Evolutionary conservation across 805 yeast genomes (phyloP).

Genomic region (Kazachstania africana): DNA sequence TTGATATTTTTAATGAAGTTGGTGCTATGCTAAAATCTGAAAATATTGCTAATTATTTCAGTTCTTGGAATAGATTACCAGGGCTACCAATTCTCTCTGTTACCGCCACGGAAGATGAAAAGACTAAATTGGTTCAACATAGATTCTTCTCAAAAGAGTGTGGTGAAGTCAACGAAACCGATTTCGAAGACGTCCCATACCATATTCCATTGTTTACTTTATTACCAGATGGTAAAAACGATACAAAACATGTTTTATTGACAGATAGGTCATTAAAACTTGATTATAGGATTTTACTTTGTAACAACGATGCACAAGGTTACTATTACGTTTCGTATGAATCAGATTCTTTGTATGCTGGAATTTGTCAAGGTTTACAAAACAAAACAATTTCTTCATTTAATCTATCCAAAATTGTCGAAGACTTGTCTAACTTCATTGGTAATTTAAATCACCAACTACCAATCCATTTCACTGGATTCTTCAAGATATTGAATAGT

Average conservation of each 20-base stretch:
- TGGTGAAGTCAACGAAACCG: constrained; percentile 9
- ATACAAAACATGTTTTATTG: constrained; percentile 14
- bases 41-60: constrained; percentile 17
- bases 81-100: constrained; percentile 48
- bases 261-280: constrained; percentile 19
- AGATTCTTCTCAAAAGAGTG: constrained; percentile 20
- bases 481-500: constrained; percentile 17
- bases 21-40: constrained; percentile 15
- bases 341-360: constrained; percentile 16
- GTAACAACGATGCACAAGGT: constrained; percentile 26
- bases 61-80: constrained; percentile 49
- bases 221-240: constrained; percentile 9
- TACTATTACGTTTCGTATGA: constrained; percentile 40
- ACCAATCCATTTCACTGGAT: constrained; percentile 18
- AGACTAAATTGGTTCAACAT: constrained; percentile 30
- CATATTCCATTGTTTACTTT: constrained; percentile 43
- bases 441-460: constrained; percentile 21
- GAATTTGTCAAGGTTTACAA: constrained; percentile 7
- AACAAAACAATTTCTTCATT: constrained; percentile 10
- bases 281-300: constrained; percentile 9
- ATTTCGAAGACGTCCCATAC: constrained; percentile 45
- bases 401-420: constrained; percentile 25
- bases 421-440: constrained; percentile 25
- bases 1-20: constrained; percentile 19
- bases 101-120: constrained; percentile 8